A percentile compares a stretch with the other conserved stretches of the same genome.
phyloP scores from a whole-genome alignment of 176 grass and related monocot species.

The Elaeis guineensis region DNA sequence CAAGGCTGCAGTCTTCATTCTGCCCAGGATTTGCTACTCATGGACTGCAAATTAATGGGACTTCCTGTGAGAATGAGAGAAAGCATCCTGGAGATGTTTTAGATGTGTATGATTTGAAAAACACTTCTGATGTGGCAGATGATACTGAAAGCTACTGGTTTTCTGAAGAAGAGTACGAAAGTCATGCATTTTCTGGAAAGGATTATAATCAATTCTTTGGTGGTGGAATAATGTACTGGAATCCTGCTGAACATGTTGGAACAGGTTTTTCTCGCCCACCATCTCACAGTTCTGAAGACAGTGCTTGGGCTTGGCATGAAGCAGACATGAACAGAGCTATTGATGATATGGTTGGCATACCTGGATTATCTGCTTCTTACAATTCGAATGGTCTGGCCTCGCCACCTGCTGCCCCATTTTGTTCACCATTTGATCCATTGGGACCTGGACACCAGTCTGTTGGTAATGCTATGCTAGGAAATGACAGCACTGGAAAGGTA shows the following conservation, averaged over 20 bases:
- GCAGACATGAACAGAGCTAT: slow-evolving; percentile 85
- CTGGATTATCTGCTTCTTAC: slow-evolving; percentile 43
- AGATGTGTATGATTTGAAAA: slow-evolving; percentile 20
- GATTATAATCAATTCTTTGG: slow-evolving; percentile 95
- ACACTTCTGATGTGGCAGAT: slow-evolving; percentile 53
- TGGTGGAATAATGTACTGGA: slow-evolving; percentile 99
- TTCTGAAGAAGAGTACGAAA: slow-evolving; percentile 89
- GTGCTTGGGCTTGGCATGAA: slow-evolving; percentile 96
- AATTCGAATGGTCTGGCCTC: slow-evolving; percentile 50
- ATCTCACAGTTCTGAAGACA: slow-evolving; percentile 93
- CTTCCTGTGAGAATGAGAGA: slow-evolving; percentile 47
- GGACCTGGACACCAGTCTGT: slow-evolving; percentile 31
- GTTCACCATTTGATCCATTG: slow-evolving; percentile 37
- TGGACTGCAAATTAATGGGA: slow-evolving; percentile 45
- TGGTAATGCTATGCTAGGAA: slow-evolving; percentile 43
- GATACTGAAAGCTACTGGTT: slow-evolving; percentile 89
- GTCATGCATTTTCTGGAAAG: slow-evolving; percentile 48
- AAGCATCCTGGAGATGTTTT: slow-evolving; percentile 36
- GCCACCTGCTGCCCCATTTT: slow-evolving; percentile 44
- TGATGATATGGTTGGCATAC: slow-evolving; percentile 61
- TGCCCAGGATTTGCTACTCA: slow-evolving; percentile 52
- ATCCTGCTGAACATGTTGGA: slow-evolving; percentile 74
- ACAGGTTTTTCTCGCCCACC: slow-evolving; percentile 71
- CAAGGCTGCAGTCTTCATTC: slow-evolving; percentile 55
- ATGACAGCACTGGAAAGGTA: slow-evolving; percentile 35